Evolutionary conservation across 306 rosid species (phyloP), one percentile per base, ranked within the genome.

Genomic region (Oxytropis ochrocephala): DNA sequence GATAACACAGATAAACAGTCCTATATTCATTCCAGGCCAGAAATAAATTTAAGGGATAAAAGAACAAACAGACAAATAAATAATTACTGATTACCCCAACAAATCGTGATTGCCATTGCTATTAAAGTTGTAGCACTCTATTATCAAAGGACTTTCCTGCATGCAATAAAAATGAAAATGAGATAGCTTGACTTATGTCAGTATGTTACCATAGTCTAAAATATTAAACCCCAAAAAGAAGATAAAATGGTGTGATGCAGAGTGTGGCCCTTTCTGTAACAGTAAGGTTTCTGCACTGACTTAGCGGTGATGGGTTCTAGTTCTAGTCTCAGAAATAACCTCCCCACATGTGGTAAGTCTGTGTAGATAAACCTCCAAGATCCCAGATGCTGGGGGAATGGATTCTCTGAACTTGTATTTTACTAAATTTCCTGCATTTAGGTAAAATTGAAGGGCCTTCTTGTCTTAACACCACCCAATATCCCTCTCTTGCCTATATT

Each of bases 51-150:
- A 60, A 17, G 67, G 77, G 33, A 56, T 47, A 46, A 69, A 55
- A 13, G 68, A 59, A 65, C 32, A 42, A 33, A 27, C 21, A 5
- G 72, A 50, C 58, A 65, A 63, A 69, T 62, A 53, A 42, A 76
- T 16, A 70, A 70, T 65, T n/a, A 55, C n/a, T 44, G 49, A 53
- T 84, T 91, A 91, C 99, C 99, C 99, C 71, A 95, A 78, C 84
- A 89, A 83, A 83, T 95, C 99, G 79, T 95, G 99, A 57, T 87
- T 95, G 18, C 99, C 99, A 74, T 82, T 91, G 90, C 78, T 83
- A 76, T 95, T 91, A 75, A 85, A 95, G 83, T 89, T 89, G 77
- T 80, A 95, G 82, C 99, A 91, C 85, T 95, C 97, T 62, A 91
- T 81, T 77, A 89, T 69, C 69, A 95, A 80, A 14, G 96, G 91